Conservation (phyloP, 140 eudicot genomes). For the Flaveria floridana region DNA sequence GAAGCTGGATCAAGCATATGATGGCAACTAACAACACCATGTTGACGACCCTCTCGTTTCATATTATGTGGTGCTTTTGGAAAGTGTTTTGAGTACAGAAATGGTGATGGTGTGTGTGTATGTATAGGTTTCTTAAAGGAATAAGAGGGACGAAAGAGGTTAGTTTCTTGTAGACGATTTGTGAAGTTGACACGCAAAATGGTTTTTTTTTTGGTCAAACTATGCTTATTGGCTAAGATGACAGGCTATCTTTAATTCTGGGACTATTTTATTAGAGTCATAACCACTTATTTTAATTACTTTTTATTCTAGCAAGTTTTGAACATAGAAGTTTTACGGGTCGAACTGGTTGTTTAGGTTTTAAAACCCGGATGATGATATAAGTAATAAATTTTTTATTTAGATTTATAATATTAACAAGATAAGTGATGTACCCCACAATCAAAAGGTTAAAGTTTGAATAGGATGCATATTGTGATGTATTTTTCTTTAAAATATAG, state of each 20-base stretch:
- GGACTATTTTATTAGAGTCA: background rate
- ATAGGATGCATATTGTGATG: too few species aligned
- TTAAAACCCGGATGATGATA: too few species aligned
- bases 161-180: constrained; percentile 33
- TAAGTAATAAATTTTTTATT: too few species aligned
- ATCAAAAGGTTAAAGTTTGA: too few species aligned
- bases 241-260: constrained; percentile 1
- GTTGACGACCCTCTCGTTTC: constrained; percentile 79
- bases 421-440: too few species aligned
- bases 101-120: constrained; percentile 25
- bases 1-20: constrained; percentile 29
- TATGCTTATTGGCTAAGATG: constrained; percentile 29
- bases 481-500: too few species aligned
- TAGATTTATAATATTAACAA: too few species aligned
- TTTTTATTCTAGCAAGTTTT: background rate
- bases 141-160: constrained; percentile 29
- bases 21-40: constrained; percentile 57
- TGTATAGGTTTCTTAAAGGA: constrained; percentile 19
- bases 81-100: constrained; percentile 22
- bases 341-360: too few species aligned
- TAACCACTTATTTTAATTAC: background rate
- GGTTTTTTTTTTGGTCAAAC: constrained; percentile 32
- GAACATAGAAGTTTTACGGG: background rate
- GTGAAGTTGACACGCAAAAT: constrained; percentile 33
- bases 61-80: constrained; percentile 25